phyloP scores from a whole-genome alignment of 2,329 filamentous ascomycete species.

The Neurospora sp. region DNA sequence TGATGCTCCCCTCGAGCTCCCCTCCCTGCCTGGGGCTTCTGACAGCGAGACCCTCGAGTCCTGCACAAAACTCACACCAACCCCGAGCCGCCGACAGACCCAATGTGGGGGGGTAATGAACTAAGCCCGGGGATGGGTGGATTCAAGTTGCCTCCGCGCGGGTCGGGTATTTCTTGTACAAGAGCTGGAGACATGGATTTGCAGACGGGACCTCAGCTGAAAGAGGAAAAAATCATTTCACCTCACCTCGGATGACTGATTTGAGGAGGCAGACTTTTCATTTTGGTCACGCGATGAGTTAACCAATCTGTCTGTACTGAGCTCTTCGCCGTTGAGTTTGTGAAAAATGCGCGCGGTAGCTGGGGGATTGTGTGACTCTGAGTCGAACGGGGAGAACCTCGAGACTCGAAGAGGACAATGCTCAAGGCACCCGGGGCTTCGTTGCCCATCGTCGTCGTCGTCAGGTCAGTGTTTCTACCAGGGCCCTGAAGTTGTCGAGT shows the following conservation, averaged over 20 bases:
- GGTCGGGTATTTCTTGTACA: neutral
- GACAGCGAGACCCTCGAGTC: neutral
- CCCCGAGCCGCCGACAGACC: neutral
- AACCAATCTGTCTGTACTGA: neutral
- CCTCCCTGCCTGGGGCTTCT: neutral
- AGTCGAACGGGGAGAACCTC: neutral
- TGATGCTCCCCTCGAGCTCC: neutral
- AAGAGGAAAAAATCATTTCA: neutral
- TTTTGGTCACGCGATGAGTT: neutral
- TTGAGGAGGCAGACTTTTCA: neutral
- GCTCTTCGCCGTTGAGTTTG: neutral
- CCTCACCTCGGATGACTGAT: neutral
- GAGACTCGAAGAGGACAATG: neutral
- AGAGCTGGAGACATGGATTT: neutral
- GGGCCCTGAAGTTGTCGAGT: neutral
- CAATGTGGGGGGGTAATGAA: neutral
- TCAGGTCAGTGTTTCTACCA: neutral
- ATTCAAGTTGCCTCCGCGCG: neutral
- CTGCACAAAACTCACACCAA: neutral
- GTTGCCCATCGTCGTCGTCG: neutral
- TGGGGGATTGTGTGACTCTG: neutral
- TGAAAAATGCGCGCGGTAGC: neutral
- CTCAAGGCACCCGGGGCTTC: neutral
- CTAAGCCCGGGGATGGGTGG: neutral
- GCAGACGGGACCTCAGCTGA: neutral